phyloP scores from a whole-genome alignment of 2,329 filamentous ascomycete species.

The Domatiomyces globalis region DNA sequence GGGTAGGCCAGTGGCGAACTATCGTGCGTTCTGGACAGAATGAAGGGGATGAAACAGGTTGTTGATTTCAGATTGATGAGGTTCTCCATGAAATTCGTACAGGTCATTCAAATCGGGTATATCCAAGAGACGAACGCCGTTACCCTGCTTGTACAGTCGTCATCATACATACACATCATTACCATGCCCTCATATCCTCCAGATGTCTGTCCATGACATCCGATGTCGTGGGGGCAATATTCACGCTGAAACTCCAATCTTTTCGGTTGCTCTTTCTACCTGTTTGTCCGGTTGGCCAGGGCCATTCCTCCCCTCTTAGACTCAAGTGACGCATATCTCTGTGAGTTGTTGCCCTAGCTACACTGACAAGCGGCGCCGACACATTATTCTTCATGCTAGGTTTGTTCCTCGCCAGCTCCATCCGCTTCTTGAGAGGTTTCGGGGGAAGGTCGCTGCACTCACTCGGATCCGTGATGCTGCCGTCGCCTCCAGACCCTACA shows the following conservation, averaged over 20 bases:
- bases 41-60: too few species aligned
- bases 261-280: neutral
- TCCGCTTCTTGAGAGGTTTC: neutral
- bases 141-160: neutral
- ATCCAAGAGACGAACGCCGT: neutral
- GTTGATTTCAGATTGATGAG: too few species aligned
- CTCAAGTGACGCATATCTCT: neutral
- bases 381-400: neutral
- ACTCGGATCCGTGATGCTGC: constrained; percentile 8
- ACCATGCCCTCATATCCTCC: neutral
- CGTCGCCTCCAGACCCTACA: constrained; percentile 2
- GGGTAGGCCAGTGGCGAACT: too few species aligned
- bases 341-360: neutral
- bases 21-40: too few species aligned
- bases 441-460: constrained; percentile 2
- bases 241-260: neutral
- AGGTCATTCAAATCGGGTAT: neutral
- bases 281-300: neutral
- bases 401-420: neutral
- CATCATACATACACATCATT: neutral
- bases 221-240: neutral
- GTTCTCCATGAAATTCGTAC: too few species aligned
- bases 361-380: neutral
- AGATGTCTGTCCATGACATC: neutral
- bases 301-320: neutral